Conservation (phyloP, 164 flowering plant species). For the Chimonanthus salicifolius region DNA sequence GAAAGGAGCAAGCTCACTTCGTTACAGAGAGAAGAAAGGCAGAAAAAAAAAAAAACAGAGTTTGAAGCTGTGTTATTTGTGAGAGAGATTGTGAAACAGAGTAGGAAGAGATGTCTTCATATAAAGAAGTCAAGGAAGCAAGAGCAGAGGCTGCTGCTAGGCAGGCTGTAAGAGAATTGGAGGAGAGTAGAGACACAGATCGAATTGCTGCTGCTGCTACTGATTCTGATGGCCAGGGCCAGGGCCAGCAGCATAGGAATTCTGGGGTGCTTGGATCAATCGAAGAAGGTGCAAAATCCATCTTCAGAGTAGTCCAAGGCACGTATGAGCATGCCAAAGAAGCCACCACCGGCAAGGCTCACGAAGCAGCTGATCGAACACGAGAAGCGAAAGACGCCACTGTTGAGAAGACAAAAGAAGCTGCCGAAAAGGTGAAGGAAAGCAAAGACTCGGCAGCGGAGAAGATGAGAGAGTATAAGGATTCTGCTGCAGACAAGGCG, state of each 20-base stretch:
- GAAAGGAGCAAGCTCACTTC: not conserved
- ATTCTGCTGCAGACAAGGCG: slow-evolving; percentile 20
- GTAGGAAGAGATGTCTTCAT: not conserved
- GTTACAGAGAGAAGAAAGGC: not conserved
- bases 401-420: slow-evolving; percentile 12
- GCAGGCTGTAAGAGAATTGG: slow-evolving; percentile 12
- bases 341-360: slow-evolving; percentile 29
- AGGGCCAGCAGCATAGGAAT: not conserved
- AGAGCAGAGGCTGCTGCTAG: slow-evolving; percentile 17
- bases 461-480: slow-evolving; percentile 16
- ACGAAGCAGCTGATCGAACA: slow-evolving; percentile 16
- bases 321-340: slow-evolving; percentile 59
- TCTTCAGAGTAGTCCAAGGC: slow-evolving; percentile 42
- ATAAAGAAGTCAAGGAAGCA: slow-evolving; percentile 17
- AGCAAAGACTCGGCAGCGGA: slow-evolving; percentile 24
- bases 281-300: slow-evolving; percentile 7
- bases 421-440: slow-evolving; percentile 29
- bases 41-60: not conserved
- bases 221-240: not conserved
- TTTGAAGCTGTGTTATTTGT: too few species aligned
- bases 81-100: not conserved
- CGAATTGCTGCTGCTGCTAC: slow-evolving; percentile 10
- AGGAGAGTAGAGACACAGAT: not conserved
- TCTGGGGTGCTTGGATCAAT: slow-evolving; percentile 13
- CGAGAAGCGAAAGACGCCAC: slow-evolving; percentile 10